phyloP scores from a whole-genome alignment of 2,329 filamentous ascomycete genomes.

The Colletotrichum sp. region DNA sequence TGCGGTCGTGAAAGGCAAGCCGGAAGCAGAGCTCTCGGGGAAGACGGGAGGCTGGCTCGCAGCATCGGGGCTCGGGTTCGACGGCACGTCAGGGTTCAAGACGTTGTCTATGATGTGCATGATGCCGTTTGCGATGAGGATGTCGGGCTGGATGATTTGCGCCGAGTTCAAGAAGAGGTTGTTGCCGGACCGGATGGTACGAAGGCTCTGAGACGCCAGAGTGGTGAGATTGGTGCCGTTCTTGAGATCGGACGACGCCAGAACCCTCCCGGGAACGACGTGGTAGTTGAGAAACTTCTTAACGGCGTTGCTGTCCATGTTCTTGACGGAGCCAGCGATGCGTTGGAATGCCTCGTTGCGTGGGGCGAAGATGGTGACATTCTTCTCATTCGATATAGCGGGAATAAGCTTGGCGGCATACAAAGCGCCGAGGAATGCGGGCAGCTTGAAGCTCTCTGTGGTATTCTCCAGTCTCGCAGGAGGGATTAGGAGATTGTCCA shows the following conservation, averaged over 20 bases:
- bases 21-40: constrained; percentile 22
- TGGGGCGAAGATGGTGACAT: constrained; percentile 63
- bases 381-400: constrained; percentile 44
- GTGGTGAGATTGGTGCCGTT: constrained; percentile 33
- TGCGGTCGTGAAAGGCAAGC: constrained; percentile 43
- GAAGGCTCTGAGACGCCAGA: constrained; percentile 46
- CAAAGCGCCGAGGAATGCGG: constrained; percentile 46
- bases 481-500: constrained; percentile 57
- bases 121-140: constrained; percentile 62
- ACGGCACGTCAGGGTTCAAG: constrained; percentile 46
- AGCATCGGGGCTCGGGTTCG: constrained; percentile 40
- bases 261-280: constrained; percentile 56
- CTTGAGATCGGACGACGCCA: constrained; percentile 50
- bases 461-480: constrained; percentile 44
- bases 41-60: constrained; percentile 40
- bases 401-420: constrained; percentile 40
- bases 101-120: constrained; percentile 63
- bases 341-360: constrained; percentile 55
- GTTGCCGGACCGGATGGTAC: constrained; percentile 43
- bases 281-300: constrained; percentile 59
- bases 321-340: constrained; percentile 47
- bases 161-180: constrained; percentile 60
- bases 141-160: constrained; percentile 55
- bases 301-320: constrained; percentile 44
- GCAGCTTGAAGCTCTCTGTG: constrained; percentile 39